phyloP scores from a whole-genome alignment of 2,329 filamentous ascomycete species.

The Dothistroma pini region DNA sequence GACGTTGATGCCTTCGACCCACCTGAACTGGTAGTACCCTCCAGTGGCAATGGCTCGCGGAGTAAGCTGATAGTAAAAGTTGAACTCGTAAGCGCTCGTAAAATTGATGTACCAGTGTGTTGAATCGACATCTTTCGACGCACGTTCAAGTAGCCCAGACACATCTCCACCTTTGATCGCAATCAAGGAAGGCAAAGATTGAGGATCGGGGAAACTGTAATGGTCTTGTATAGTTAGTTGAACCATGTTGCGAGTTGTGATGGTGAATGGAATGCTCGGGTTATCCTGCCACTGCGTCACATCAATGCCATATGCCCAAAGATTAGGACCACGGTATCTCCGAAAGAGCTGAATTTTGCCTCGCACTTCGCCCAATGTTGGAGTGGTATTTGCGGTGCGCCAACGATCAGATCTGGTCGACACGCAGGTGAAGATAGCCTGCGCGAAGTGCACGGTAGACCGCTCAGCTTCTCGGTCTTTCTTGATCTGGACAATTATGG shows the following conservation, averaged over 20 bases:
- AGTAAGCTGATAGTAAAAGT: slow-evolving; percentile 34
- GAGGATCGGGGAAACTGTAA: slow-evolving; percentile 42
- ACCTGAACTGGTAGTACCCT: slow-evolving; percentile 41
- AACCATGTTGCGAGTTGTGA: slow-evolving; percentile 38
- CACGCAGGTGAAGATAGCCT: slow-evolving; percentile 34
- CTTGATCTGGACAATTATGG: slow-evolving; percentile 36
- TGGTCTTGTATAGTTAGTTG: slow-evolving; percentile 47
- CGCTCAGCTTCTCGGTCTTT: slow-evolving; percentile 33
- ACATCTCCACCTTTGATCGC: slow-evolving; percentile 41
- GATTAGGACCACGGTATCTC: slow-evolving; percentile 27
- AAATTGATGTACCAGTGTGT: slow-evolving; percentile 45
- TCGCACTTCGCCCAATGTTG: slow-evolving; percentile 32
- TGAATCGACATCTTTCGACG: slow-evolving; percentile 27
- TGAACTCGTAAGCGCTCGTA: slow-evolving; percentile 45
- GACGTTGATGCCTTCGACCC: slow-evolving; percentile 46
- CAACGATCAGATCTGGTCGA: slow-evolving; percentile 27
- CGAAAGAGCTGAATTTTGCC: slow-evolving; percentile 38
- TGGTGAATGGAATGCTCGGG: slow-evolving; percentile 34
- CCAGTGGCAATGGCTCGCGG: slow-evolving; percentile 43
- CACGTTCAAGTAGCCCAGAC: slow-evolving; percentile 37
- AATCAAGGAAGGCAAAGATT: slow-evolving; percentile 40
- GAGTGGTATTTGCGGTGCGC: slow-evolving; percentile 36
- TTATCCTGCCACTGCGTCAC: slow-evolving; percentile 37
- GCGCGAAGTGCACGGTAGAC: slow-evolving; percentile 37
- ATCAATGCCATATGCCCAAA: slow-evolving; percentile 33